Evolutionary conservation across 78 protist genomes (phyloP), one percentile per base, ranked within the genome.

Genomic region (Dictyostelium firmibasis): DNA sequence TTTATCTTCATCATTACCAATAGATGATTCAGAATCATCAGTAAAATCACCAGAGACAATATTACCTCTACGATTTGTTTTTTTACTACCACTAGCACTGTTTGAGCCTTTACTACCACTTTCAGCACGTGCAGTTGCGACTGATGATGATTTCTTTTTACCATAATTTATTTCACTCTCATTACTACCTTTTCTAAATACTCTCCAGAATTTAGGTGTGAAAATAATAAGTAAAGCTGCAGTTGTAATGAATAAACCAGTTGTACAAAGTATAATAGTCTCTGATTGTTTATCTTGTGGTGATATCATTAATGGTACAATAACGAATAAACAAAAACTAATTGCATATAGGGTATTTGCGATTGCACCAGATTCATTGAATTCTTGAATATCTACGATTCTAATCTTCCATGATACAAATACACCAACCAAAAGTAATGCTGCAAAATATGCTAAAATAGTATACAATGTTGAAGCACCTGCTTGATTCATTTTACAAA

Each of bases 401-500:
- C 88, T 20, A 41, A 83, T 83, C 33, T 64, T 62, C 50, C 64
- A 83, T 64, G 88, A 83, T n/a, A 83, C 88, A 8, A 64, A 83
- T 31, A 64, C 64, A 83, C 88, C 88, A 64, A 60, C 77, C 53
- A 83, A 64, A 25, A 83, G 23, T 5, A 83, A 2, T 3, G 70
- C 43, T 53, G 75, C 88, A 10, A 53, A 69, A 6, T 60, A 35
- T 2, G 25, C 88, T 10, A 83, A 25, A 10, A 83, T 23, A 0
- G 60, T 35, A 53, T 83, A 83, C 35, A 83, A 67, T 14, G 75
- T 64, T 10, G 70, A 25, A 11, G 64, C 50, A 83, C 79, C 88
- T 3, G 77, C 3, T 14, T 18, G 1, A 7, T 43, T 38, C 43
- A 67, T 27, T 29, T 83, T 38, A 38, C 88, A 83, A 13, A 35